A percentile compares a stretch with the other conserved stretches of the same genome.
phyloP scores from a whole-genome alignment of 2,329 filamentous ascomycete species.

The Blastomyces parvus region DNA sequence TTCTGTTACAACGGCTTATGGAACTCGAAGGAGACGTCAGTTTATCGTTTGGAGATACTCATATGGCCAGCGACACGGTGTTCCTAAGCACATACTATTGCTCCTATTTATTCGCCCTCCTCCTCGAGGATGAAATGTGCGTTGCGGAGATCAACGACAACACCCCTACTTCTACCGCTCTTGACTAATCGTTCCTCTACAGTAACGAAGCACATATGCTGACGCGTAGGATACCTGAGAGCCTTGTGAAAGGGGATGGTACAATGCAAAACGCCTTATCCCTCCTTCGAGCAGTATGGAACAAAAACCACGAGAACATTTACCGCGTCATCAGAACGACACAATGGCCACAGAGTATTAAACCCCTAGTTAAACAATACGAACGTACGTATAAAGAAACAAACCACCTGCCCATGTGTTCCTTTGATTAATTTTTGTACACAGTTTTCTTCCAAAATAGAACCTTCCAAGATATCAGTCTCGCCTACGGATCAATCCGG shows the following conservation, averaged over 20 bases:
- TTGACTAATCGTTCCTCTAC: background rate
- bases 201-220: constrained; percentile 35
- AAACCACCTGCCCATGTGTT: background rate
- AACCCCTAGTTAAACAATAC: constrained; percentile 27
- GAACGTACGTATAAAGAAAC: constrained; percentile 23
- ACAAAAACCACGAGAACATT: constrained; percentile 28
- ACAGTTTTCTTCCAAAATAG: constrained; percentile 32
- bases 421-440: background rate
- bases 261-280: constrained; percentile 29
- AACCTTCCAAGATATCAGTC: constrained; percentile 30
- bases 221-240: constrained; percentile 28
- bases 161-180: background rate
- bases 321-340: constrained; percentile 27
- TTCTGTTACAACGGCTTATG: constrained; percentile 29
- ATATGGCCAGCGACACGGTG: constrained; percentile 19
- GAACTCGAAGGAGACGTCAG: constrained; percentile 30
- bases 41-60: constrained; percentile 21
- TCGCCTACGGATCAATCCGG: constrained; percentile 33
- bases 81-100: constrained; percentile 33
- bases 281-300: constrained; percentile 32
- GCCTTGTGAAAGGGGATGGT: constrained; percentile 23
- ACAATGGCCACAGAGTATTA: constrained; percentile 28
- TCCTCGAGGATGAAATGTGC: constrained; percentile 33
- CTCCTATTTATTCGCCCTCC: constrained; percentile 32
- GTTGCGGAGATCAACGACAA: constrained; percentile 6